Evolutionary conservation across 1,139 yeast species (phyloP).

Genomic region (Meyerozyma guilliermondii): DNA sequence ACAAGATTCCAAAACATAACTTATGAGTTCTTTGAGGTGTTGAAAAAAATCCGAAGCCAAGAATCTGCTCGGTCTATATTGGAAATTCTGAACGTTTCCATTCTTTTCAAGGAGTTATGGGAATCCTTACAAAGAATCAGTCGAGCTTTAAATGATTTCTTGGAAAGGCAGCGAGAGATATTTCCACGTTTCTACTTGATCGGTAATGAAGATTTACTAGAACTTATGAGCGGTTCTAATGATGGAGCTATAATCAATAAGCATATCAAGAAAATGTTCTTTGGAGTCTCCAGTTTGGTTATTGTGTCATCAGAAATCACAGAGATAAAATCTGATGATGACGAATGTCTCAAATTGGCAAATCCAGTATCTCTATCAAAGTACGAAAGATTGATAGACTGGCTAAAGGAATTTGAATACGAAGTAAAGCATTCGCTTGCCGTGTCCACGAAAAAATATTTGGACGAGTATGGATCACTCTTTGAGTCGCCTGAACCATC

Average conservation of each 20-base stretch:
- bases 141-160: conserved; percentile 67
- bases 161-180: conserved; percentile 71
- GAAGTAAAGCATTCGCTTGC: conserved; percentile 50
- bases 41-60: conserved; percentile 48
- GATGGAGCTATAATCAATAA: conserved; percentile 48
- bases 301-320: conserved; percentile 28
- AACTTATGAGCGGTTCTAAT: conserved; percentile 66
- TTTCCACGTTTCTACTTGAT: conserved; percentile 85
- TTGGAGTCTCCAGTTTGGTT: conserved; percentile 51
- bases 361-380: conserved; percentile 42
- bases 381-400: conserved; percentile 47
- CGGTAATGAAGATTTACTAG: conserved; percentile 87
- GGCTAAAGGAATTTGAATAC: conserved; percentile 59
- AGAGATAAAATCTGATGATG: conserved; percentile 57
- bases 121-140: conserved; percentile 57
- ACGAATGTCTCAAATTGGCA: conserved; percentile 48
- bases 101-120: conserved; percentile 44
- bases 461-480: conserved; percentile 8
- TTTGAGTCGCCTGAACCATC: conserved; percentile 8
- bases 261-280: conserved; percentile 69
- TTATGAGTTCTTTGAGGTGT: conserved; percentile 50
- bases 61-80: conserved; percentile 56
- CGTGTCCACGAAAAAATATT: conserved; percentile 21
- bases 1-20: conserved; percentile 63
- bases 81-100: conserved; percentile 46